Percentiles rank a stretch among this genome's conserved stretches.
Evolutionary conservation across 352 stramenopile genomes (phyloP).

Genomic region (Phytophthora rubi): DNA sequence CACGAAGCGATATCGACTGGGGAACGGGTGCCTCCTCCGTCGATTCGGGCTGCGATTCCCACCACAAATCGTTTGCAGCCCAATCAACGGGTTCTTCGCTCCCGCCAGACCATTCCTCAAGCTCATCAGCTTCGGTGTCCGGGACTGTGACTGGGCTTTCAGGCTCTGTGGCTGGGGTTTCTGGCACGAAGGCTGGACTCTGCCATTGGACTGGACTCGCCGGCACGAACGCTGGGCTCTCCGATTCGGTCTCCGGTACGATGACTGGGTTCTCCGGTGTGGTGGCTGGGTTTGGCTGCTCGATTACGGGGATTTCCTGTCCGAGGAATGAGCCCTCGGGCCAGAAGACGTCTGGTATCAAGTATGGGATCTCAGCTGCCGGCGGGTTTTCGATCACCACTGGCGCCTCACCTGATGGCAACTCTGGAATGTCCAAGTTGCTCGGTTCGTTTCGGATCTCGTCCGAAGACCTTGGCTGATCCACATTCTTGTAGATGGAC

Average conservation of each 20-base stretch:
- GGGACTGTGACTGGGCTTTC: background rate
- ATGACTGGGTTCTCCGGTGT: background rate
- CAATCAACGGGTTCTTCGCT: background rate
- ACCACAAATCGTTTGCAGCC: background rate
- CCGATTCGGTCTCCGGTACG: background rate
- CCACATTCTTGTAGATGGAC: slow-evolving; percentile 48
- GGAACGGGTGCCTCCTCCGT: background rate
- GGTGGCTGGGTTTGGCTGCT: background rate
- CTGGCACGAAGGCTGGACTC: background rate
- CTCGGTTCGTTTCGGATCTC: slow-evolving; percentile 13
- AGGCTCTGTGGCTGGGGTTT: background rate
- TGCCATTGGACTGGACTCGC: background rate
- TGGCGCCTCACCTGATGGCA: background rate
- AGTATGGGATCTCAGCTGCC: background rate
- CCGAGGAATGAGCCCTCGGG: background rate
- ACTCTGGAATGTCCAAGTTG: slow-evolving; percentile 33
- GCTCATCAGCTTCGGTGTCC: background rate
- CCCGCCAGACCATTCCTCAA: background rate
- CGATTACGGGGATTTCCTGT: background rate
- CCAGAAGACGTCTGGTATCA: background rate
- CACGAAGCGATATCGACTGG: background rate
- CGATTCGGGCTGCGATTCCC: background rate
- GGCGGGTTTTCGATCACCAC: background rate
- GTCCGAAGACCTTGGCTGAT: slow-evolving; percentile 38
- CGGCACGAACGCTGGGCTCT: background rate